Percentiles rank a stretch among this genome's conserved stretches.
Evolutionary conservation across 805 yeast genomes (phyloP).

Genomic region (Yarrowia sp.): DNA sequence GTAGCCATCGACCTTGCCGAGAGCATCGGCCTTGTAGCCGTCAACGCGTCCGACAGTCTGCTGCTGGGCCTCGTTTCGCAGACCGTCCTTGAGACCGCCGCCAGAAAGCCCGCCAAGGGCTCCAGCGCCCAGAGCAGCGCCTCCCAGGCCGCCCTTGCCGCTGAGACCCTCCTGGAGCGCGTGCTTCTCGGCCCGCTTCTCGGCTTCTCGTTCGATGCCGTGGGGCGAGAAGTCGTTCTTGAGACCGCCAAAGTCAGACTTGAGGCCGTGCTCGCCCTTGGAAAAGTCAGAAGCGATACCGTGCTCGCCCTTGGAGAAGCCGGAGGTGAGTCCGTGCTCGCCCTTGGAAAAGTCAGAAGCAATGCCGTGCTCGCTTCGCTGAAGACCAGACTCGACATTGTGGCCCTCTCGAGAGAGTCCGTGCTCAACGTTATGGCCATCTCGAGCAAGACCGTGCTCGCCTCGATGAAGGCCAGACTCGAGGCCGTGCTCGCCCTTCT

Average conservation of each 20-base stretch:
- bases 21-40: neutral
- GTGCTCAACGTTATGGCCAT: too few relatives aligned
- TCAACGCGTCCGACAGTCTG: neutral
- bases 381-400: neutral
- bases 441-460: neutral
- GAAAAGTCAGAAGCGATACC: neutral
- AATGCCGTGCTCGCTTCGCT: neutral
- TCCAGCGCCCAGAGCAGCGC: neutral
- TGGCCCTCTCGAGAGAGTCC: neutral
- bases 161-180: neutral
- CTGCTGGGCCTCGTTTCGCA: neutral
- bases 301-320: neutral
- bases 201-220: neutral
- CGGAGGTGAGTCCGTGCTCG: neutral
- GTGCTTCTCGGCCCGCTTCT: neutral
- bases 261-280: neutral
- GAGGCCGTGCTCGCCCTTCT: neutral
- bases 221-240: neutral
- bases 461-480: neutral
- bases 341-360: neutral
- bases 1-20: neutral
- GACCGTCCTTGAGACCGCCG: neutral
- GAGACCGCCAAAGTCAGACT: neutral
- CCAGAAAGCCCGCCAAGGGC: neutral
- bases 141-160: neutral